Base-by-base conservation (phyloP, 106 monocot genomes). In the Phalaenopsis aphrodite region DNA sequence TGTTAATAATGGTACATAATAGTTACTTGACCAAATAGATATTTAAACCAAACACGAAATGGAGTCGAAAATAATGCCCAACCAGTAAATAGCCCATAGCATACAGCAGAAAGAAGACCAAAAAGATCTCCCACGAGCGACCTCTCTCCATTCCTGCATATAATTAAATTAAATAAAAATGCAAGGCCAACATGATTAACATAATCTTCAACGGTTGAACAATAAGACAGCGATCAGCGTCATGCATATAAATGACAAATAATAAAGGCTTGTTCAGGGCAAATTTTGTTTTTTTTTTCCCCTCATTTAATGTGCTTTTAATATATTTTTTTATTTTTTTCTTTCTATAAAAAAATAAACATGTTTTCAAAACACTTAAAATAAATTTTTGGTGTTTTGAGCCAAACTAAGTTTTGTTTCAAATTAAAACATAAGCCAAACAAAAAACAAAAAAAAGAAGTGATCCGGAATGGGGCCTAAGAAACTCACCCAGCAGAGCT, bases 1-100 rank as follows among this genome's bases (percentile, higher is more conserved):
- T 5, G 81, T 69, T 68, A 39, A 11, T 36, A n/a, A 36, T 42
- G 42, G 6, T 17, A 56, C 8, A 30, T 74, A 11, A 74, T 41
- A 76, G 5, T 76, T 21, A 49, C 4, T 42, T 56, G 39, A 38
- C 23, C 30, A 37, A 76, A 49, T 17, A 72, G 14, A 52, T 19
- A 82, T 39, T 55, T 1, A 76, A 75, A 36, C 36, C 17, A 4
- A 46, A 75, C 15, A 45, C 46, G 66, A 39, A 12, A 76, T 39
- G 41, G 38, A 37, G 10, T 41, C 68, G n/a, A 41, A 56, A 85
- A 64, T 12, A 56, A 43, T 19, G 49, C 18, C 76, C 7, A 69
- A 98, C 98, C 94, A 58, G 98, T 98, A 82, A 98, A 98, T 73
- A 98, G 72, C 68, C 94, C 98, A 88, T 94, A 98, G 74, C 91